Evolutionary conservation across 345 rosid genomes (phyloP).

Genomic region (Rhizophora mangle): DNA sequence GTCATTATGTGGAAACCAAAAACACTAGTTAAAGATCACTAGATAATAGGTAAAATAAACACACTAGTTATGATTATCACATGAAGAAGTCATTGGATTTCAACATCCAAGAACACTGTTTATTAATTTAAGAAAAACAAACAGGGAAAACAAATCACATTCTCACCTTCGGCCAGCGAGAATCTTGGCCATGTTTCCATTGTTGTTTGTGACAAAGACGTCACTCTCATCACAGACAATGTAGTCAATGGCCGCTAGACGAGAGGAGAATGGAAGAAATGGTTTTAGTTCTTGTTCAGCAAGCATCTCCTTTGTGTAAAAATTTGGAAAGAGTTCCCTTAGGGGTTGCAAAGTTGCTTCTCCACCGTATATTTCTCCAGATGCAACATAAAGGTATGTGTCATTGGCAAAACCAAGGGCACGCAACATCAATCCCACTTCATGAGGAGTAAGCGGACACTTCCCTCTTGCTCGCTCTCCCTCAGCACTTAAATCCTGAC

Average conservation of each 20-base stretch:
- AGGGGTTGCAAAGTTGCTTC: conserved; percentile 82
- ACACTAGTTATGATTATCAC: background rate
- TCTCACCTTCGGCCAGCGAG: conserved; percentile 97
- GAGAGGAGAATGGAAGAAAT: conserved; percentile 77
- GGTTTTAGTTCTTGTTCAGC: conserved; percentile 71
- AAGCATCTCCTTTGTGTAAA: conserved; percentile 93
- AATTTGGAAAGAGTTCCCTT: conserved; percentile 87
- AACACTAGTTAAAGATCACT: background rate
- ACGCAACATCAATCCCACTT: conserved; percentile 93
- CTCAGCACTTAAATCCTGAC: conserved; percentile 79
- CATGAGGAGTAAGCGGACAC: conserved; percentile 95
- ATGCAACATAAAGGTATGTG: conserved; percentile 85
- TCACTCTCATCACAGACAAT: conserved; percentile 92
- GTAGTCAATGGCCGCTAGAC: conserved; percentile 91
- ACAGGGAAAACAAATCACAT: conserved; percentile 7
- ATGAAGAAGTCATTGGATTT: background rate
- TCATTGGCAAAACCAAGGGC: conserved; percentile 90
- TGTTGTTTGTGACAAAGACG: conserved; percentile 89
- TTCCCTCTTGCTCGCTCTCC: conserved; percentile 92
- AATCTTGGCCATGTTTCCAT: conserved; percentile 99
- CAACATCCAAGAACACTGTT: background rate
- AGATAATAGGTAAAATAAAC: background rate
- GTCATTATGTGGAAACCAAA: conserved; percentile 2
- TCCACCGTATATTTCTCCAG: conserved; percentile 98
- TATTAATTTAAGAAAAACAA: background rate